Conservation (phyloP, 2,329 filamentous ascomycete species). For the Sclerotinia subarctica region DNA sequence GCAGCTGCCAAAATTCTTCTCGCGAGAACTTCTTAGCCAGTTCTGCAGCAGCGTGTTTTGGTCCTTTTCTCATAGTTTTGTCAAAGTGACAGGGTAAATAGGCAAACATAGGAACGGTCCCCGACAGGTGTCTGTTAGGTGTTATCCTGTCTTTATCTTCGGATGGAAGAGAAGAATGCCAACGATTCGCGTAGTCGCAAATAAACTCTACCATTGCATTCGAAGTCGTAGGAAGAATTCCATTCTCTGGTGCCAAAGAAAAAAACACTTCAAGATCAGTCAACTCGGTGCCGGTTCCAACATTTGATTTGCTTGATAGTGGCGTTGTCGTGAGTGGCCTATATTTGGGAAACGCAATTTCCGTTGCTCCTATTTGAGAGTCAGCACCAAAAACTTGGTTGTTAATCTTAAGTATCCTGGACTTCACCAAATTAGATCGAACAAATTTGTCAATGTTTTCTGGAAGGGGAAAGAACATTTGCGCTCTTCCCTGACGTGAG, state of each 20-base stretch:
- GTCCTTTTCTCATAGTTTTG: neutral
- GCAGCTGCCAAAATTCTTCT: constrained; percentile 11
- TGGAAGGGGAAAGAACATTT: neutral
- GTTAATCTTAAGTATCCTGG: neutral
- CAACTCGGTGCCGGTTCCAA: neutral
- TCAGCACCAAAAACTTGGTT: neutral
- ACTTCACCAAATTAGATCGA: neutral
- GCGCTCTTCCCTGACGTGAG: constrained; percentile 1
- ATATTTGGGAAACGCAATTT: neutral
- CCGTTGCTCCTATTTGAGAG: neutral
- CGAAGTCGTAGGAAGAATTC: neutral
- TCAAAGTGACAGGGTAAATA: neutral
- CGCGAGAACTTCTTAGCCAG: neutral
- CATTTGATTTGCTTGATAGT: constrained; percentile 2
- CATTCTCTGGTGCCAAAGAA: neutral
- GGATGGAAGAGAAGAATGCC: constrained; percentile 2
- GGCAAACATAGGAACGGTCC: neutral
- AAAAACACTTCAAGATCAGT: neutral
- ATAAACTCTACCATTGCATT: constrained; percentile 9
- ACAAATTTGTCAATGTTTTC: neutral
- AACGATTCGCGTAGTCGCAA: constrained; percentile 16
- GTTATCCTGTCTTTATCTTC: neutral
- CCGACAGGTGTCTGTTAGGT: constrained; percentile 5
- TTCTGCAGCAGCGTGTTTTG: neutral
- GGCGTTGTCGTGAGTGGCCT: neutral